phyloP scores from a whole-genome alignment of 2,329 filamentous ascomycete genomes.

The Metarhizium anisopliae region DNA sequence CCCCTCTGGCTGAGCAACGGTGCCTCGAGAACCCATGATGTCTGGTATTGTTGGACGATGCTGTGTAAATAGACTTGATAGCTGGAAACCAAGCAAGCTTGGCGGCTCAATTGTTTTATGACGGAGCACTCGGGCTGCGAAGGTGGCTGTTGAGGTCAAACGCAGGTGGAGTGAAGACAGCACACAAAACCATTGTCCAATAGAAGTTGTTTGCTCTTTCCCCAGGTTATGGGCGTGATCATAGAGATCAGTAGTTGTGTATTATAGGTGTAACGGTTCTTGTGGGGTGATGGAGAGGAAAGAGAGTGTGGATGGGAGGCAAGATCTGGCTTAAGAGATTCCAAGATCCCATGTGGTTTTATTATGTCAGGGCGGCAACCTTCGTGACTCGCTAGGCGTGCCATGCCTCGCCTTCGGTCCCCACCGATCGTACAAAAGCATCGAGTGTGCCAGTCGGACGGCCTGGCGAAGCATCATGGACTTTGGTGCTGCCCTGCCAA shows the following conservation, averaged over 20 bases:
- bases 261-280: not conserved
- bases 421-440: not conserved
- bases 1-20: conserved; percentile 20
- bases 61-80: not conserved
- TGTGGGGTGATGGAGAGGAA: not conserved
- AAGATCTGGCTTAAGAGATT: not conserved
- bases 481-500: not conserved
- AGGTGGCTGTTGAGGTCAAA: conserved; percentile 4
- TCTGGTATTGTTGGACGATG: not conserved
- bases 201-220: not conserved
- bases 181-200: conserved; percentile 9
- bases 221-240: not conserved
- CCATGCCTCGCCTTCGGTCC: not conserved
- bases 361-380: not conserved
- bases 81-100: not conserved
- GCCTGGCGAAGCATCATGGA: not conserved
- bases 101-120: not conserved
- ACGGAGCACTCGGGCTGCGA: conserved; percentile 5
- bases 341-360: not conserved
- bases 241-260: not conserved
- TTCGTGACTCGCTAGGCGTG: conserved; percentile 1
- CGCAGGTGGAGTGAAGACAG: not conserved
- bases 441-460: not conserved
- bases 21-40: conserved; percentile 12
- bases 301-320: not conserved